Evolutionary conservation across 768 basidiomycete species (phyloP).

Genomic region (Favolaschia claudopus): DNA sequence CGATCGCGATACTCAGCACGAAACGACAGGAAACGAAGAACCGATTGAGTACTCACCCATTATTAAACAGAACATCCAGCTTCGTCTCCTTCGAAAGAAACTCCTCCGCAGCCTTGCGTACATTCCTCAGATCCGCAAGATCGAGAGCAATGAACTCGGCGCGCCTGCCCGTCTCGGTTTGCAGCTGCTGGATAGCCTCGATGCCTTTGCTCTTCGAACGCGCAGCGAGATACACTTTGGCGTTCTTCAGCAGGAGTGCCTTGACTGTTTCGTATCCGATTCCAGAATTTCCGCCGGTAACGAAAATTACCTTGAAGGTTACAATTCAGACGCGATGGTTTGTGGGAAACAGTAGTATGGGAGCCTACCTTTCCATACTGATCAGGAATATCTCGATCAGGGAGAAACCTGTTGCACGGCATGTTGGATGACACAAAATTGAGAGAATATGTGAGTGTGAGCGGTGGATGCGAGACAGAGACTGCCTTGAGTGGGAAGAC

Average conservation of each 20-base stretch:
- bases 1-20: not conserved
- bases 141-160: constrained; percentile 50
- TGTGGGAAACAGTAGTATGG: constrained; percentile 25
- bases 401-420: constrained; percentile 1
- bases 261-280: constrained; percentile 34
- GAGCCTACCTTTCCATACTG: constrained; percentile 39
- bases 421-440: no score
- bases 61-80: constrained; percentile 31
- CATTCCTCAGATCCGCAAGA: constrained; percentile 43
- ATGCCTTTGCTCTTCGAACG: constrained; percentile 32
- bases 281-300: constrained; percentile 29
- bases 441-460: no score
- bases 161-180: constrained; percentile 15
- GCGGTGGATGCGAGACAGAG: no score
- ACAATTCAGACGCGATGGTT: not conserved
- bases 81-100: constrained; percentile 33
- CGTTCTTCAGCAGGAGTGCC: constrained; percentile 35
- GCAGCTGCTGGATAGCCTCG: constrained; percentile 36
- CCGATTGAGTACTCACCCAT: constrained; percentile 24
- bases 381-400: constrained; percentile 37
- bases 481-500: no score
- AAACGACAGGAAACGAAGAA: not conserved
- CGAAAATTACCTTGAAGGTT: not conserved
- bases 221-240: constrained; percentile 40
- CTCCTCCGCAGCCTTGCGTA: constrained; percentile 48